phyloP scores from a whole-genome alignment of 305 asterid species.

The Ajuga reptans region DNA sequence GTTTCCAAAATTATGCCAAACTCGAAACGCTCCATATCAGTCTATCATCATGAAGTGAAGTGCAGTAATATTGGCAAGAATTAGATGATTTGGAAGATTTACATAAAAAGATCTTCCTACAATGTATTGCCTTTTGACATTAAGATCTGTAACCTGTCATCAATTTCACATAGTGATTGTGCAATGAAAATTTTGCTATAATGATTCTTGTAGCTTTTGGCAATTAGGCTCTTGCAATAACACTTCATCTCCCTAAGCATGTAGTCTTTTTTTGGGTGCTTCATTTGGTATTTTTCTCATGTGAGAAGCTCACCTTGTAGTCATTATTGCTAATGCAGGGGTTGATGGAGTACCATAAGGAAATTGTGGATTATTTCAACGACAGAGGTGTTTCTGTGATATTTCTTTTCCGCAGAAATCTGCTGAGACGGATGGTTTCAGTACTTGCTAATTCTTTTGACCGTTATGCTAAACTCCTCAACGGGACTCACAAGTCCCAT shows the following conservation, averaged over 20 bases:
- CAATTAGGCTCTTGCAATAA: no score
- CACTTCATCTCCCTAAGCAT: no score
- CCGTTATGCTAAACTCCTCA: slow-evolving; percentile 65
- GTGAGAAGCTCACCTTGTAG: slow-evolving; percentile 6
- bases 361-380: slow-evolving; percentile 62
- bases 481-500: slow-evolving; percentile 85
- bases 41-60: not conserved
- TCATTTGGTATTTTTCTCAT: not conserved
- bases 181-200: not conserved
- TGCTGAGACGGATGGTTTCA: slow-evolving; percentile 80
- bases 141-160: no score
- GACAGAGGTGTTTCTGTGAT: slow-evolving; percentile 61
- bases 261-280: not conserved
- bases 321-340: slow-evolving; percentile 45
- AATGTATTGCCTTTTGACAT: no score
- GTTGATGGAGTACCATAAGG: slow-evolving; percentile 55
- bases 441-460: slow-evolving; percentile 74
- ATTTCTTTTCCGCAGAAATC: slow-evolving; percentile 74
- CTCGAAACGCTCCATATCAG: not conserved
- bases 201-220: not conserved
- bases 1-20: not conserved
- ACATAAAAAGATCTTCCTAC: no score
- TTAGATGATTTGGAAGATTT: no score
- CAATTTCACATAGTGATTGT: not conserved
- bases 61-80: not conserved